phyloP scores from a whole-genome alignment of 2,329 filamentous ascomycete species.

The Fusarium equiseti region DNA sequence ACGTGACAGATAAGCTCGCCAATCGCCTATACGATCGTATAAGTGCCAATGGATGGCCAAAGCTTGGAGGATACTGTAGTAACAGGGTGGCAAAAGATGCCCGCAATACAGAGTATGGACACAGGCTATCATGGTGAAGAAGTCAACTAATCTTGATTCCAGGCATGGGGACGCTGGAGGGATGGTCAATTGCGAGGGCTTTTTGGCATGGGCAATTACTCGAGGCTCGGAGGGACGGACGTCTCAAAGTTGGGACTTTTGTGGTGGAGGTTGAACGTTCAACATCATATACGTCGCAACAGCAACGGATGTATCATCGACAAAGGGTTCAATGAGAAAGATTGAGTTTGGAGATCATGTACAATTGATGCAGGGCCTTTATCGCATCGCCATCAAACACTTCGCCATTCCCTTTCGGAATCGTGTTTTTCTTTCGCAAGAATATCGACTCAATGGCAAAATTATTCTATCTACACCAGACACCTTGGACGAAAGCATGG shows the following conservation, averaged over 20 bases:
- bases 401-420: background rate
- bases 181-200: background rate
- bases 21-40: conserved; percentile 14
- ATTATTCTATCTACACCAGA: too few species aligned
- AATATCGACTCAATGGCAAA: too few species aligned
- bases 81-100: background rate
- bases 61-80: background rate
- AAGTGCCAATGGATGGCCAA: background rate
- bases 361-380: background rate
- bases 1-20: conserved; percentile 26
- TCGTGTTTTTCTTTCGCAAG: too few species aligned
- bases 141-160: background rate
- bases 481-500: background rate
- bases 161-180: background rate
- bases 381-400: background rate
- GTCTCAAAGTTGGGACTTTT: background rate
- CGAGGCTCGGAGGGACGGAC: too few species aligned
- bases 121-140: too few species aligned
- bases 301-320: background rate
- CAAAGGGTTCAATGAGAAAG: background rate
- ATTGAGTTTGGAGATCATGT: background rate
- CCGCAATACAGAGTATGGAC: background rate
- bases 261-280: background rate
- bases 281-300: too few species aligned
- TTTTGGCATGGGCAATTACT: background rate